Base-by-base conservation (phyloP, 2,329 filamentous ascomycete genomes). In the Colletotrichum filicis region DNA sequence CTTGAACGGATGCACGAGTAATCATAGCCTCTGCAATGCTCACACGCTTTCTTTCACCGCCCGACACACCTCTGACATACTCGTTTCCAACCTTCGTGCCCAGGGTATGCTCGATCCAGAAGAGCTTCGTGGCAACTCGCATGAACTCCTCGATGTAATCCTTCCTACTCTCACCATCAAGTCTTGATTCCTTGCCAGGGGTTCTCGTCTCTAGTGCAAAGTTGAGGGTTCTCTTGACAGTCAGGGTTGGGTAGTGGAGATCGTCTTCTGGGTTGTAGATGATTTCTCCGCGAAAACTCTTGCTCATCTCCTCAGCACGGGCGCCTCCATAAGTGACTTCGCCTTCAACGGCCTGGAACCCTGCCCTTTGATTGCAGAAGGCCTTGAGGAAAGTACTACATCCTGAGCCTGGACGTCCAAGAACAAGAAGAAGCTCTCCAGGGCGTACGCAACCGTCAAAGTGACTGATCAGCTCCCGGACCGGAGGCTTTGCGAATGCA, bases 1-100 rank as follows among this genome's bases (percentile, higher is more conserved):
- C 92, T 79, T 94, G 92, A 1, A 90, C 85, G 55, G 87, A 91
- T 1, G 90, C 89, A n/a, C 86, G 82, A 1, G 85, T 85, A 11
- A 88, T 87, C 70, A 93, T 89, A 6, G 92, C 92, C 81, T 95
- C 93, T 8, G 92, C 92, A 75, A 95, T 94, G 63, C 90, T 92
- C 6, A 95, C 93, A 79, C 94, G 90, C 82, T 95, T 94, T 74
- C 90, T 86, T 78, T 93, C 91, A 49, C 91, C 91, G 11, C 91
- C 91, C 26, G 87, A 90, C 2, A 93, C 87, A 12, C 84, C 84
- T 24, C 92, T 88, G 9, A 93, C 86, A 35, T 90, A 87, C 73
- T 92, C 91, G 75, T 93, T 90, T 1, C 92, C 93, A 30, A 94
- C 91, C 75, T 90, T 90, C 0, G 92, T 94, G 57, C 89, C 85